Evolutionary conservation across 805 yeast genomes (phyloP), one percentile per base, ranked within the genome.

Genomic region (Brettanomyces naardenensis): DNA sequence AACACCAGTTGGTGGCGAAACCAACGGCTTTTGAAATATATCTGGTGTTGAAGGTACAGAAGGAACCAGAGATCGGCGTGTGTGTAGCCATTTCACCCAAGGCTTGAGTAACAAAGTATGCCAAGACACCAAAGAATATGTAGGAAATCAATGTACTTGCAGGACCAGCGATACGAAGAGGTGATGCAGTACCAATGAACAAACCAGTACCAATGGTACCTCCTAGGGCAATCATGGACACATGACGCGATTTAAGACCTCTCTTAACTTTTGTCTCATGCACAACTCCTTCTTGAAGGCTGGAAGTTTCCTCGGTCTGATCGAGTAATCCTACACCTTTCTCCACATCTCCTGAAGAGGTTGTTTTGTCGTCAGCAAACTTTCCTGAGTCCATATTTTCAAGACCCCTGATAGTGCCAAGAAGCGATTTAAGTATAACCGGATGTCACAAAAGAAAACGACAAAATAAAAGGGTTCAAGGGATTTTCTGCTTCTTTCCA

Each of bases 1-100:
- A 82, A 62, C 73, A 64, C 69, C 81, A 80, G 37, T 84, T 83
- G 42, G 73, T 75, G 22, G 87, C 78, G 30, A 78, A 81, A 40
- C 89, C 90, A 28, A 78, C 56, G 6, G 88, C 74, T n/a, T 80
- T 81, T 4, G 81, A 75, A 22, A 79, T 56, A 64, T 80, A 81
- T 48, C 82, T 65, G 10, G 80, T 66, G n/a, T 79, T 69, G 53
- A 80, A 81, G 33, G 78, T 83, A 22, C 82, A 73, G 59, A 80
- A 79, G 0, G 86, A 78, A 39, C 78, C 78, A 1, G 77, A 67
- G 30, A 78, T 73, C 6, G 89, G 89, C 14, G 81, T 76, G 46
- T 70, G 78, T 7, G 88, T 80, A 36, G 88, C 87, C 89, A 82
- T 79, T 58, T 82, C 90, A 51, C 88, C 89, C 40, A 82, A 62